Evolutionary conservation across 192 early-diverging fungal species (phyloP), one percentile per base, ranked within the genome.

Genomic region (Backusella morwellensis): DNA sequence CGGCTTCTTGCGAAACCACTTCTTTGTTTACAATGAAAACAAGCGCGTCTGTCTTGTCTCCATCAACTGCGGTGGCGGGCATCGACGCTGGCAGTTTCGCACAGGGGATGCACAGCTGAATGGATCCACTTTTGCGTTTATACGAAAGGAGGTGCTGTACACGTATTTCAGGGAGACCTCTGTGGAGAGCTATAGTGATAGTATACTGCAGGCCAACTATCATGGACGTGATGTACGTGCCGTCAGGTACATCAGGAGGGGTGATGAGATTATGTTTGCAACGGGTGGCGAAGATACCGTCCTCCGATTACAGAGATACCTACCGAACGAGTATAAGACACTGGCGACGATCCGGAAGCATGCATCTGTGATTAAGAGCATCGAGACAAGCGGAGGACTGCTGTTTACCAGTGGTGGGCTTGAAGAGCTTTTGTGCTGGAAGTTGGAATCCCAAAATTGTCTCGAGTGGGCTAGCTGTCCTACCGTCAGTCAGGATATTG

Each of bases 1-100:
- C 23, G 92, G 92, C 2, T 97, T 95, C 74, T 92, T 89, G 75
- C 81, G 91, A 34, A 92, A 92, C 56, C 82, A 89, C 32, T 86
- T 95, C 50, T 93, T 93, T 73, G 85, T 94, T 0, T 85, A 89
- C 59, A 94, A 97, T 74, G 87, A 90, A 52, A 81, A 83, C 7
- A 90, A 90, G 69, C 84, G 89, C 12, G 89, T 87, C 75, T 87
- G 92, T 81, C 84, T 90, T 44, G 81, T 92, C 36, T 90, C 92
- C 1, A 82, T 95, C 17, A 87, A 83, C 1, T 94, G 94, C 80
- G 93, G 93, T 29, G 94, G 92, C 32, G 93, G 89, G 3, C 85
- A 91, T 73, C 82, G 93, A 40, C 80, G 81, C 21, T 97, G 94
- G 94, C 89, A 91, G 36, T 88, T 95, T 47, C 67, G 77, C 0